Evolutionary conservation across 495 filamentous ascomycete species (phyloP).

Genomic region (Antarctomyces pellizariae): DNA sequence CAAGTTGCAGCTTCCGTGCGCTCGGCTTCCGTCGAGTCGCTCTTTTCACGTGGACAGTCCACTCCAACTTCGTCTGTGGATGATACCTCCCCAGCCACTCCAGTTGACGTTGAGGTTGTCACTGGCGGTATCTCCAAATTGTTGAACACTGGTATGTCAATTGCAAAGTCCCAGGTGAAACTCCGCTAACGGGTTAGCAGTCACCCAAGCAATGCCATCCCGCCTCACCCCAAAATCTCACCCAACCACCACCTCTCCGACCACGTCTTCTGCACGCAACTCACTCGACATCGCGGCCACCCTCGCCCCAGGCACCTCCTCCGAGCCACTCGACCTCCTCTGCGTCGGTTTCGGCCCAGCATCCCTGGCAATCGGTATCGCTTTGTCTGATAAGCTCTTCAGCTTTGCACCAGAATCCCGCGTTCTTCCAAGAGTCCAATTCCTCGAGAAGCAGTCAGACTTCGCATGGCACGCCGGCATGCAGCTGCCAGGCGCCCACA

Average conservation of each 20-base stretch:
- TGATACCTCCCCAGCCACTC: too few relatives aligned
- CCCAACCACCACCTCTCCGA: background rate
- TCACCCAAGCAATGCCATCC: too few relatives aligned
- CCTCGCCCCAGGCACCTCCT: background rate
- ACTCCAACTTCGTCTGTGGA: too few relatives aligned
- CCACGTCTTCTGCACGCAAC: too few relatives aligned
- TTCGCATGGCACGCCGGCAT: conserved; percentile 93
- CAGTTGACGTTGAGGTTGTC: too few relatives aligned
- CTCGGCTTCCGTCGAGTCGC: too few relatives aligned
- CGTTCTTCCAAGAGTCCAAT: conserved; percentile 47
- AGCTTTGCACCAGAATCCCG: conserved; percentile 9
- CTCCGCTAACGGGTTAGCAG: too few relatives aligned
- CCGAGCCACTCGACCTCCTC: conserved; percentile 50
- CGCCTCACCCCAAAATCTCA: background rate
- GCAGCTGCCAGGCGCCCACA: conserved; percentile 76
- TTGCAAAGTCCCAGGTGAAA: too few relatives aligned
- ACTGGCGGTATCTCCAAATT: too few relatives aligned
- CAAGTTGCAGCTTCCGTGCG: too few relatives aligned
- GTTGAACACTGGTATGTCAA: too few relatives aligned
- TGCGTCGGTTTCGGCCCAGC: conserved; percentile 90
- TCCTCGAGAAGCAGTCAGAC: conserved; percentile 59
- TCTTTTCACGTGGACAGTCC: too few relatives aligned
- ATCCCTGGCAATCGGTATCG: conserved; percentile 78
- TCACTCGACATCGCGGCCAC: background rate
- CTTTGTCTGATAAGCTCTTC: conserved; percentile 41